Percentiles rank a stretch among this genome's conserved stretches.
Conservation (phyloP, 192 early-diverging fungal species). For the Pilobolus umbonatus region DNA sequence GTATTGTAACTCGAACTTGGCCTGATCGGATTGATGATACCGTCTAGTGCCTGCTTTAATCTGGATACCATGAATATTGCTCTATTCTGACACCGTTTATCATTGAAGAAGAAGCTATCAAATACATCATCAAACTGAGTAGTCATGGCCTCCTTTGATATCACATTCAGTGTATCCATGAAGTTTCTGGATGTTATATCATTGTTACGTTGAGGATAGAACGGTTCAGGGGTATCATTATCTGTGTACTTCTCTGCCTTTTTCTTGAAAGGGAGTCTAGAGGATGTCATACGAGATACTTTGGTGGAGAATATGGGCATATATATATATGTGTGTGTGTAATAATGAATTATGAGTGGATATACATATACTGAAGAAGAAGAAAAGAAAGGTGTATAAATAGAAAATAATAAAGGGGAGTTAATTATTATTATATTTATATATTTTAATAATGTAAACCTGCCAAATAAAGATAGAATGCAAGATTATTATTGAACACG, state of each 20-base stretch:
- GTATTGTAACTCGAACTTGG: conserved; percentile 5
- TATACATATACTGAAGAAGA: neutral
- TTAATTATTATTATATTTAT: neutral
- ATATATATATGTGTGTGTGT: neutral
- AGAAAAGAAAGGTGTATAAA: neutral
- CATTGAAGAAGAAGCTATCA: conserved; percentile 33
- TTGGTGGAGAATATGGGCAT: conserved; percentile 18
- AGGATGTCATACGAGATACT: conserved; percentile 13
- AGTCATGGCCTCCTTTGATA: conserved; percentile 18
- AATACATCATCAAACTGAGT: conserved; percentile 23
- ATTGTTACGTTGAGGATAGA: neutral
- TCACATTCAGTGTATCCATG: conserved; percentile 21
- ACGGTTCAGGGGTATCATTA: conserved; percentile 2
- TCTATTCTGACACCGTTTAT: conserved; percentile 33
- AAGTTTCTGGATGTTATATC: conserved; percentile 10
- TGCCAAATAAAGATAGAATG: conserved; percentile 15
- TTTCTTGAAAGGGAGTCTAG: conserved; percentile 8
- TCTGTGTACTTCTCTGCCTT: neutral
- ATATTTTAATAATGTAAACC: conserved; percentile 2
- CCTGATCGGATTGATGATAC: neutral
- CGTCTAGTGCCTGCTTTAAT: conserved; percentile 21
- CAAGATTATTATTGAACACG: conserved; percentile 3
- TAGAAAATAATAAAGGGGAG: conserved; percentile 3
- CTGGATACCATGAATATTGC: conserved; percentile 31
- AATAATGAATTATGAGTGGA: neutral